Evolutionary conservation across 1,284 basidiomycete genomes (phyloP).

Genomic region (Ustilago bromivora): DNA sequence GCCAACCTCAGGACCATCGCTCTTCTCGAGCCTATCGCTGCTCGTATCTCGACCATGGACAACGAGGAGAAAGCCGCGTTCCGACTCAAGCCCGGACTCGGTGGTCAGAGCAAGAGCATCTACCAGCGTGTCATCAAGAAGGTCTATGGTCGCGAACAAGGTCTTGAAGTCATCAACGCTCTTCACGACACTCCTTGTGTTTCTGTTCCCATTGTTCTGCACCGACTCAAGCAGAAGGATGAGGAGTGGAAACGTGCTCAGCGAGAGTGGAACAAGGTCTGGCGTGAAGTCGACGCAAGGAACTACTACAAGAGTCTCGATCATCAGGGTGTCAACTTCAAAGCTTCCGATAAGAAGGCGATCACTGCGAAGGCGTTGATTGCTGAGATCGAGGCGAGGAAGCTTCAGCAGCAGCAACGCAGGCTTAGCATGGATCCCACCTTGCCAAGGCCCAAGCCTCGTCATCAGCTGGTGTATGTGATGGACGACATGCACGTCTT

Average conservation of each 20-base stretch:
- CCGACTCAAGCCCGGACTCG: conserved; percentile 87
- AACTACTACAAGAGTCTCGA: conserved; percentile 94
- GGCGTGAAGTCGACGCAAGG: conserved; percentile 95
- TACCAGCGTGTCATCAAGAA: conserved; percentile 95
- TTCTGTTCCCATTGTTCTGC: conserved; percentile 90
- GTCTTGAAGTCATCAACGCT: conserved; percentile 86
- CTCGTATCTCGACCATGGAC: conserved; percentile 88
- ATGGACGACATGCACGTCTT: conserved; percentile 85
- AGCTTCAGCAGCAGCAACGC: conserved; percentile 77
- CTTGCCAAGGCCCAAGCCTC: conserved; percentile 60
- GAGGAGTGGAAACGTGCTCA: conserved; percentile 97
- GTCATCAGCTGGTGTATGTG: conserved; percentile 80
- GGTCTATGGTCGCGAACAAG: conserved; percentile 88
- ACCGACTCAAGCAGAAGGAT: conserved; percentile 91
- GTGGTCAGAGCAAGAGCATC: conserved; percentile 86
- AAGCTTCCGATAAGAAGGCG: conserved; percentile 94
- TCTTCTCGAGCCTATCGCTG: conserved; percentile 87
- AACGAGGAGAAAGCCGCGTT: conserved; percentile 86
- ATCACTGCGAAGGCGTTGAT: conserved; percentile 91
- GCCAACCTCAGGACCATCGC: conserved; percentile 91
- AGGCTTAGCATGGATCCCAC: conserved; percentile 60
- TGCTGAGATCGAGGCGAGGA: conserved; percentile 84
- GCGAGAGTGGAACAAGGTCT: conserved; percentile 95
- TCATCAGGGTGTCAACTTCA: conserved; percentile 94
- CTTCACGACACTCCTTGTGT: conserved; percentile 92